A percentile compares a stretch with the other conserved stretches of the same genome.
phyloP scores from a whole-genome alignment of 2,329 filamentous ascomycete species.

The Calycina marina region DNA sequence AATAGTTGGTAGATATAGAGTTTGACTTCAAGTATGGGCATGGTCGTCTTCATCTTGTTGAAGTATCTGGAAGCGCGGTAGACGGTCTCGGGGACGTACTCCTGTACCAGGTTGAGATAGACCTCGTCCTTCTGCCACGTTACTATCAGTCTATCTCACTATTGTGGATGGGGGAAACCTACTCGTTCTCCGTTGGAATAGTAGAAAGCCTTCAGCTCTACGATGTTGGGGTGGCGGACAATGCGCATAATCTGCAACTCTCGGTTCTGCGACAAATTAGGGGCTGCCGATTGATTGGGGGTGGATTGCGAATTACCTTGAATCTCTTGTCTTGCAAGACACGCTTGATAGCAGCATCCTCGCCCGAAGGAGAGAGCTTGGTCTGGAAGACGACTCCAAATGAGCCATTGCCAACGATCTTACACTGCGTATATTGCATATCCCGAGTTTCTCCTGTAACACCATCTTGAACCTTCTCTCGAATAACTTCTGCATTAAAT shows the following conservation, averaged over 20 bases:
- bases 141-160: conserved; percentile 7
- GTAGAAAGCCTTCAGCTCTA: conserved; percentile 97
- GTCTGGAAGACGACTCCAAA: conserved; percentile 99
- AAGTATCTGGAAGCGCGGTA: conserved; percentile 97
- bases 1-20: conserved; percentile 99
- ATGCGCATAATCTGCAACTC: conserved; percentile 99
- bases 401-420: conserved; percentile 97
- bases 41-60: conserved; percentile 99
- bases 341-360: conserved; percentile 97
- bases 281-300: conserved; percentile 2
- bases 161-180: conserved; percentile 27
- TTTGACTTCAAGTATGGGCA: conserved; percentile 98
- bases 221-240: conserved; percentile 95
- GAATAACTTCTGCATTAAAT: conserved; percentile 67
- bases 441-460: conserved; percentile 92
- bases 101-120: conserved; percentile 94
- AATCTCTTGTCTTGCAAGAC: conserved; percentile 98
- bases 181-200: conserved; percentile 98
- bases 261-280: conserved; percentile 58
- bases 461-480: conserved; percentile 97
- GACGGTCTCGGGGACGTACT: conserved; percentile 96
- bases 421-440: conserved; percentile 97
- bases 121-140: conserved; percentile 81
- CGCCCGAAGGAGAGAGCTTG: conserved; percentile 91
- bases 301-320: conserved; percentile 51